Evolutionary conservation across 192 early-diverging fungal species (phyloP).

Genomic region (Coemansia reversa): DNA sequence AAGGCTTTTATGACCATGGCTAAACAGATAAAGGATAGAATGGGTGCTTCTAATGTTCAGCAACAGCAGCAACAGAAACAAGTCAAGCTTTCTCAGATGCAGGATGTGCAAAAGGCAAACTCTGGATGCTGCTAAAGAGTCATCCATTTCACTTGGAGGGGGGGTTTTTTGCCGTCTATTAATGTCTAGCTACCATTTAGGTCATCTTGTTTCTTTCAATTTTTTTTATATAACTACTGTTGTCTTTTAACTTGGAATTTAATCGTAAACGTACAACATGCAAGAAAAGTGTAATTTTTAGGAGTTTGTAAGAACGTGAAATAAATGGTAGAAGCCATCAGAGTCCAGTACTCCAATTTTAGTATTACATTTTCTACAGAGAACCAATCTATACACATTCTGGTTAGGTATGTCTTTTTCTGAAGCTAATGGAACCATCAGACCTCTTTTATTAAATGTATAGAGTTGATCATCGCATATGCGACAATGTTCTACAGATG

Average conservation of each 20-base stretch:
- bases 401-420: background rate
- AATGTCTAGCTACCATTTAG: slow-evolving; percentile 2
- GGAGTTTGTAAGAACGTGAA: slow-evolving; percentile 20
- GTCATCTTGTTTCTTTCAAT: background rate
- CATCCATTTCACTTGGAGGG: background rate
- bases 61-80: slow-evolving; percentile 49
- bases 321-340: slow-evolving; percentile 35
- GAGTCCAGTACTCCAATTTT: slow-evolving; percentile 37
- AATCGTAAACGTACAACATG: no score
- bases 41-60: slow-evolving; percentile 50
- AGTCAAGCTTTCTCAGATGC: slow-evolving; percentile 47
- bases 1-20: slow-evolving; percentile 99
- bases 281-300: background rate
- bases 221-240: background rate
- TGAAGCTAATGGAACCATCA: slow-evolving; percentile 13
- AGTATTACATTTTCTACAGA: slow-evolving; percentile 32
- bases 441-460: slow-evolving; percentile 16
- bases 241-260: no score
- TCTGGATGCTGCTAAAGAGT: slow-evolving; percentile 42
- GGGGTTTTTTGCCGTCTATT: background rate
- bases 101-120: slow-evolving; percentile 44
- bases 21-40: slow-evolving; percentile 97
- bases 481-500: slow-evolving; percentile 23
- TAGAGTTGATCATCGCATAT: slow-evolving; percentile 10
- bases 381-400: slow-evolving; percentile 22